Percentiles rank a stretch among this genome's conserved stretches.
Conservation (phyloP, 2,329 filamentous ascomycete genomes). For the Fusarium dimerum region DNA sequence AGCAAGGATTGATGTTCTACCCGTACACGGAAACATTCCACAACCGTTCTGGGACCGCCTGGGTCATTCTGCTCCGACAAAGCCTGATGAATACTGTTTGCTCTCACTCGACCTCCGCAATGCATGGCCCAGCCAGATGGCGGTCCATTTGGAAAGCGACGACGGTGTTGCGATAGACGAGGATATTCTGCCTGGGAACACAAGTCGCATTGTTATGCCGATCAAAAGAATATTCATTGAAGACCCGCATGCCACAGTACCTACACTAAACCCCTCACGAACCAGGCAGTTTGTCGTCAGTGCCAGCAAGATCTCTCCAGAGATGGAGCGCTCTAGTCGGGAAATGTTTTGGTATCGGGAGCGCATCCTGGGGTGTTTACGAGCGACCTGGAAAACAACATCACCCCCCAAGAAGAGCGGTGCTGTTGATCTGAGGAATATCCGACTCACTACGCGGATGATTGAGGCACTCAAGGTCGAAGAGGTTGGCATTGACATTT, state of each 20-base stretch:
- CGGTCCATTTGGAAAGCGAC: constrained; percentile 60
- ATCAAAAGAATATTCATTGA: constrained; percentile 73
- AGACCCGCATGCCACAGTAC: constrained; percentile 77
- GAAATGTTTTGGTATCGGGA: constrained; percentile 94
- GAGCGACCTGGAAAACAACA: constrained; percentile 68
- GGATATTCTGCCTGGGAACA: constrained; percentile 65
- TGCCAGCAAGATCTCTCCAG: constrained; percentile 74
- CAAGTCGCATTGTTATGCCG: constrained; percentile 73
- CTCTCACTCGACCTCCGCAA: constrained; percentile 85
- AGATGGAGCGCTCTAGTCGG: constrained; percentile 73
- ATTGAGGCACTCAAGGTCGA: constrained; percentile 81
- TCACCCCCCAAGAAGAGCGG: constrained; percentile 59
- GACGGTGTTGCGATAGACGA: constrained; percentile 53
- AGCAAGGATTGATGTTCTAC: constrained; percentile 74
- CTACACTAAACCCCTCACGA: constrained; percentile 76
- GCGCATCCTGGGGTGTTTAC: constrained; percentile 70
- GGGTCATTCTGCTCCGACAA: constrained; percentile 36
- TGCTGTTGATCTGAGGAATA: constrained; percentile 72
- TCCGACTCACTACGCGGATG: constrained; percentile 75
- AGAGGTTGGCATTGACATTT: constrained; percentile 70
- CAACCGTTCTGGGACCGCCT: constrained; percentile 56
- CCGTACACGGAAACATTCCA: constrained; percentile 69
- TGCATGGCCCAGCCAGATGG: constrained; percentile 80
- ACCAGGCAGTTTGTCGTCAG: constrained; percentile 93
- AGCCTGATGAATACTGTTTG: constrained; percentile 69